Evolutionary conservation across 2,329 filamentous ascomycete species (phyloP).

Genomic region (Botrytis squamosa): DNA sequence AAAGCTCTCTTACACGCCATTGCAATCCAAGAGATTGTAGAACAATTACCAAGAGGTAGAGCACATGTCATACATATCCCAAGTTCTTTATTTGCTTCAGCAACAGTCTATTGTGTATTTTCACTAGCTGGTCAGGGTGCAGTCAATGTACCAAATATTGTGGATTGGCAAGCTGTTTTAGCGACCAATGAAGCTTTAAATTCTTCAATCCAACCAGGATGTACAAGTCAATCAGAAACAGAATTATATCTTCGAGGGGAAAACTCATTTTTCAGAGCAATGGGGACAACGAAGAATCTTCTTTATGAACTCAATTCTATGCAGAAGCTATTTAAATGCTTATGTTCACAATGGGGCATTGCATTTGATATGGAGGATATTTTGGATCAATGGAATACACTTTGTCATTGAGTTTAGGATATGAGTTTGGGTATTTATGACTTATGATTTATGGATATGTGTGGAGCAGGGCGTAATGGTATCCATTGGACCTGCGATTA

Average conservation of each 20-base stretch:
- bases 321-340: slow-evolving; percentile 47
- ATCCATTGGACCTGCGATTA: background rate
- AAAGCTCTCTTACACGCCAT: slow-evolving; percentile 45
- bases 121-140: slow-evolving; percentile 42
- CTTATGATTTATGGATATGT: background rate
- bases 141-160: slow-evolving; percentile 42
- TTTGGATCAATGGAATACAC: slow-evolving; percentile 45
- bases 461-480: background rate
- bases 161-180: slow-evolving; percentile 45
- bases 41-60: slow-evolving; percentile 45
- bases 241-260: slow-evolving; percentile 41
- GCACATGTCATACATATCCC: slow-evolving; percentile 48
- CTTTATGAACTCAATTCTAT: slow-evolving; percentile 49
- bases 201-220: slow-evolving; percentile 58
- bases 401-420: slow-evolving; percentile 41
- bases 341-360: slow-evolving; percentile 47
- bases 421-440: background rate
- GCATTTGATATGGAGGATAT: slow-evolving; percentile 47
- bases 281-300: slow-evolving; percentile 41
- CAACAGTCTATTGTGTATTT: slow-evolving; percentile 45
- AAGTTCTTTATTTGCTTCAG: slow-evolving; percentile 45
- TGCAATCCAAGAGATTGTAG: slow-evolving; percentile 48
- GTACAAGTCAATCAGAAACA: slow-evolving; percentile 51
- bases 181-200: slow-evolving; percentile 32
- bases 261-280: slow-evolving; percentile 28